Evolutionary conservation across 257 asterid genomes (phyloP).

Genomic region (Nicotiana tomentosiformis): DNA sequence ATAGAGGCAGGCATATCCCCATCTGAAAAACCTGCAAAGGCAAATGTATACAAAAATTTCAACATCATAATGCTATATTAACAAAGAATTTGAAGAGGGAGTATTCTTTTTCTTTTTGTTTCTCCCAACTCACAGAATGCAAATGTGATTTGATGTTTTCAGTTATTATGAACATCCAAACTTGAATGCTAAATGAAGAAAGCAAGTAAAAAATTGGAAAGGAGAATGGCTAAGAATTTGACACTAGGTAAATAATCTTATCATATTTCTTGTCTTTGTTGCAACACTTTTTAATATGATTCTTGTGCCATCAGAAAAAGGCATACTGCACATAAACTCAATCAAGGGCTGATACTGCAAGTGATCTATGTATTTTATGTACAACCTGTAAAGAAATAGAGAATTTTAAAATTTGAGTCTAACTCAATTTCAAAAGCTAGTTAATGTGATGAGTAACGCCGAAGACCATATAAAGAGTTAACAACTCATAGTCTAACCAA

Average conservation of each 20-base stretch:
- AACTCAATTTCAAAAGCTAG: no score
- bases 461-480: no score
- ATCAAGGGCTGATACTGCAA: background rate
- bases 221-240: no score
- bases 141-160: no score
- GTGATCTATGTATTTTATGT: no score
- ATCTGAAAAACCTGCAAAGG: slow-evolving; percentile 58
- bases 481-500: no score
- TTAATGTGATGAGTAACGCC: no score
- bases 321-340: background rate
- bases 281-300: background rate
- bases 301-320: background rate
- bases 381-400: no score
- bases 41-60: background rate
- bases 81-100: background rate
- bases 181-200: no score
- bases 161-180: no score
- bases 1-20: slow-evolving; percentile 76
- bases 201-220: no score
- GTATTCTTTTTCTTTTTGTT: background rate
- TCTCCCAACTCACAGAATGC: background rate
- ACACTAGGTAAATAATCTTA: background rate
- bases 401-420: no score
- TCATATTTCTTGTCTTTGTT: background rate
- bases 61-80: background rate